These are phyloP conservation scores for Haematococcus lacustris DNA, from an alignment of 139 green algal genomes.

Conservation along the genomic window DNA sequence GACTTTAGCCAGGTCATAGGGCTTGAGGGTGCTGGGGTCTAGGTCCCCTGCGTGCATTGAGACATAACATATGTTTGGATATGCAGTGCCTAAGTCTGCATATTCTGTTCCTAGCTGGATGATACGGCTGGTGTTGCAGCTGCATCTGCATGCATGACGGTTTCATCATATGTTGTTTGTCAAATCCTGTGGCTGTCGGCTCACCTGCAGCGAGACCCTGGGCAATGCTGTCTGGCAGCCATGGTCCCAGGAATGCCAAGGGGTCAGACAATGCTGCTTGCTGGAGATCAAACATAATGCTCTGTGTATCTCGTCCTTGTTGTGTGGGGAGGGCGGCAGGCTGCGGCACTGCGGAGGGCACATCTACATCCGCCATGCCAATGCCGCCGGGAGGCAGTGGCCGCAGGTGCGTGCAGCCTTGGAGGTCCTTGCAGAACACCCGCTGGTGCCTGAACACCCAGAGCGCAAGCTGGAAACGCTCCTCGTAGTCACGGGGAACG, in stretches of 20 bases:
- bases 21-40: neutral
- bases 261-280: too few relatives aligned
- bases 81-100: too few relatives aligned
- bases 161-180: too few relatives aligned
- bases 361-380: slow-evolving; percentile 41
- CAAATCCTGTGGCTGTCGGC: too few relatives aligned
- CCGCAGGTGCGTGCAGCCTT: slow-evolving; percentile 57
- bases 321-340: neutral
- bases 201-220: slow-evolving; percentile 59
- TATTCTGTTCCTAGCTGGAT: too few relatives aligned
- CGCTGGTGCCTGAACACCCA: slow-evolving; percentile 89
- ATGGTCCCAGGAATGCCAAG: slow-evolving; percentile 73
- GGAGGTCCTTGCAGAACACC: slow-evolving; percentile 61
- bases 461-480: slow-evolving; percentile 74
- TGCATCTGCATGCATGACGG: too few relatives aligned
- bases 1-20: neutral
- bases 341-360: slow-evolving; percentile 42
- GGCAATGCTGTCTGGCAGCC: slow-evolving; percentile 46
- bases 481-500: slow-evolving; percentile 76
- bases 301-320: neutral
- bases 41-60: too few relatives aligned
- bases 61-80: too few relatives aligned
- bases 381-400: slow-evolving; percentile 51
- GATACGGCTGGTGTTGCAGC: too few relatives aligned
- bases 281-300: slow-evolving; percentile 7